Conservation (phyloP, 1,284 basidiomycete species). For the Ceraceosorus guamensis region DNA sequence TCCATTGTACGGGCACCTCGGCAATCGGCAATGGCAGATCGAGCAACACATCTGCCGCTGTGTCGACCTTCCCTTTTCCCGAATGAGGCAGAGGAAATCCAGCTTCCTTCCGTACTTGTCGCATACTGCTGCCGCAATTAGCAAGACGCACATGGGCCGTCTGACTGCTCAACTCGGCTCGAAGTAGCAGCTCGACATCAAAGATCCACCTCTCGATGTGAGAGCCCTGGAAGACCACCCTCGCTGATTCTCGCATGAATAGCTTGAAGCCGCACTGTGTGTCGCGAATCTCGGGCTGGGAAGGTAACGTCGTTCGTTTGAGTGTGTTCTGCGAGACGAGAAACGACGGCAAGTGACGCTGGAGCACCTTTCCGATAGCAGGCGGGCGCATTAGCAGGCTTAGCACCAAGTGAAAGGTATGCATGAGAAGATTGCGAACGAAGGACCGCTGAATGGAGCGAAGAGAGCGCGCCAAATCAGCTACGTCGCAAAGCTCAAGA, state of each 20-base stretch:
- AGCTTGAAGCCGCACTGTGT: slow-evolving; percentile 93
- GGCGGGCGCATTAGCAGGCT: slow-evolving; percentile 35
- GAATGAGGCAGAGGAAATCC: no score
- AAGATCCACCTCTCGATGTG: slow-evolving; percentile 68
- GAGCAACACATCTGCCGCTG: slow-evolving; percentile 49
- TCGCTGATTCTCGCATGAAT: slow-evolving; percentile 68
- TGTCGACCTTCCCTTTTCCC: not conserved
- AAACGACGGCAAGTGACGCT: not conserved
- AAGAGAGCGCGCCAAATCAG: not conserved
- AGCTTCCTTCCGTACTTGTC: not conserved
- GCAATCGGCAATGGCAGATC: slow-evolving; percentile 61
- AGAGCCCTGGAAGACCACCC: slow-evolving; percentile 63
- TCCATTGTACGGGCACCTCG: slow-evolving; percentile 84
- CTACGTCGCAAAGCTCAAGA: not conserved
- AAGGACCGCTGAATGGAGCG: slow-evolving; percentile 62
- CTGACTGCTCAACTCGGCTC: slow-evolving; percentile 54
- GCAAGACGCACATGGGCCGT: not conserved
- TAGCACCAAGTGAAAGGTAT: slow-evolving; percentile 63
- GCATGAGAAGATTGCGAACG: slow-evolving; percentile 84
- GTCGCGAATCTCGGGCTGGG: slow-evolving; percentile 76
- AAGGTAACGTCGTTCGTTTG: slow-evolving; percentile 11
- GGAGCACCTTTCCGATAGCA: slow-evolving; percentile 7
- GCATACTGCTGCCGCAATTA: not conserved
- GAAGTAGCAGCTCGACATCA: slow-evolving; percentile 85
- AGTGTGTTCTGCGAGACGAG: no score